Evolutionary conservation across 164 flowering plant species (phyloP).

Genomic region (Nymphaea colorata): DNA sequence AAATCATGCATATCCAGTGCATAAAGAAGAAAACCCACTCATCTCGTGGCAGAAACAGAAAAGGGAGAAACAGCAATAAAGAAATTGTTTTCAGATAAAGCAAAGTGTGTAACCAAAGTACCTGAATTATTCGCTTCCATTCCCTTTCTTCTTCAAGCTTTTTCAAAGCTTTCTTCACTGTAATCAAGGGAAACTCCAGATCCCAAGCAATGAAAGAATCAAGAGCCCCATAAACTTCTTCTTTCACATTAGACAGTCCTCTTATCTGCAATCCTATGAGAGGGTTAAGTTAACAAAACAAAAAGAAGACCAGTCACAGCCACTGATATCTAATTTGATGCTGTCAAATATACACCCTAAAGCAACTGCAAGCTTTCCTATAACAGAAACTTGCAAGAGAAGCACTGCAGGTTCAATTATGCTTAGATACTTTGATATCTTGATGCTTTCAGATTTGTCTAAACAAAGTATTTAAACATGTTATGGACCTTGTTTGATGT

Average conservation of each 20-base stretch:
- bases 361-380: not conserved
- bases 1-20: no score
- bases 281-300: not conserved
- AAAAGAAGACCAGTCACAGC: not conserved
- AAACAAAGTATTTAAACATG: no score
- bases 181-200: slow-evolving; percentile 76
- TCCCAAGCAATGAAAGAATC: slow-evolving; percentile 97
- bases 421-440: no score
- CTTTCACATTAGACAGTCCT: slow-evolving; percentile 81
- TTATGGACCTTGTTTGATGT: no score
- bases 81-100: not conserved
- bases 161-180: slow-evolving; percentile 83
- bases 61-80: not conserved
- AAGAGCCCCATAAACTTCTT: slow-evolving; percentile 97
- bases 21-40: no score
- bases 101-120: slow-evolving; percentile 7
- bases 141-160: slow-evolving; percentile 56
- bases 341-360: not conserved
- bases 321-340: not conserved
- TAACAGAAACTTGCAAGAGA: not conserved
- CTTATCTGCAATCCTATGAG: slow-evolving; percentile 35
- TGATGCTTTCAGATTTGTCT: no score
- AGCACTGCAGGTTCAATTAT: not conserved
- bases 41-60: not conserved
- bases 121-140: slow-evolving; percentile 95